Conservation (phyloP, 192 early-diverging fungal species). For the Umbelopsis sp. region DNA sequence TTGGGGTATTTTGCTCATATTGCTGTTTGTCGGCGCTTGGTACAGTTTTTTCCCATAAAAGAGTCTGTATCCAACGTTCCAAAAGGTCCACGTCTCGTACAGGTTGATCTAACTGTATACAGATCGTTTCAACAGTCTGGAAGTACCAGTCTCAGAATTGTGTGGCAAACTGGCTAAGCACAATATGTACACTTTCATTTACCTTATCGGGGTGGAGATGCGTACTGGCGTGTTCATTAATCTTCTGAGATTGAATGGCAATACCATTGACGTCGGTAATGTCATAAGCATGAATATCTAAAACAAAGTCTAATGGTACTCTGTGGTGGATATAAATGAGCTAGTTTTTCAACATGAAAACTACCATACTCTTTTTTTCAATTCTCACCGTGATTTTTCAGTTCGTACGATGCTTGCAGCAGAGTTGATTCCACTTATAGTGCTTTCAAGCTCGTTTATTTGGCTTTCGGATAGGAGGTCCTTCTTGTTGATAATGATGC, state of each 20-base stretch:
- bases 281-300: conserved; percentile 68
- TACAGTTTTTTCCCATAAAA: conserved; percentile 63
- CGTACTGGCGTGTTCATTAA: conserved; percentile 14
- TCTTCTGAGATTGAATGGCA: conserved; percentile 26
- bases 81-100: conserved; percentile 36
- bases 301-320: conserved; percentile 57
- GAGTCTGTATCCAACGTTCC: conserved; percentile 62
- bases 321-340: conserved; percentile 23
- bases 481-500: conserved; percentile 71
- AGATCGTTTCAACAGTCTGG: conserved; percentile 57
- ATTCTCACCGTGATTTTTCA: conserved; percentile 45
- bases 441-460: conserved; percentile 35
- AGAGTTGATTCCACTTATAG: conserved; percentile 51
- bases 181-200: background rate
- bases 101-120: conserved; percentile 44
- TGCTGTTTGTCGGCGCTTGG: conserved; percentile 8
- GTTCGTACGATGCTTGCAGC: conserved; percentile 48
- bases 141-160: background rate
- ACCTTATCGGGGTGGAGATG: conserved; percentile 25
- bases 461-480: conserved; percentile 53
- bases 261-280: conserved; percentile 20
- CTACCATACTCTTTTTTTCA: background rate
- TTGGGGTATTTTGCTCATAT: background rate
- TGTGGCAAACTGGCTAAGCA: background rate
- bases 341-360: background rate